A percentile compares a stretch with the other conserved stretches of the same genome.
These are phyloP conservation scores for Sarcomyxa edulis DNA, from an alignment of 768 basidiomycete genomes.

Conservation along the genomic window DNA sequence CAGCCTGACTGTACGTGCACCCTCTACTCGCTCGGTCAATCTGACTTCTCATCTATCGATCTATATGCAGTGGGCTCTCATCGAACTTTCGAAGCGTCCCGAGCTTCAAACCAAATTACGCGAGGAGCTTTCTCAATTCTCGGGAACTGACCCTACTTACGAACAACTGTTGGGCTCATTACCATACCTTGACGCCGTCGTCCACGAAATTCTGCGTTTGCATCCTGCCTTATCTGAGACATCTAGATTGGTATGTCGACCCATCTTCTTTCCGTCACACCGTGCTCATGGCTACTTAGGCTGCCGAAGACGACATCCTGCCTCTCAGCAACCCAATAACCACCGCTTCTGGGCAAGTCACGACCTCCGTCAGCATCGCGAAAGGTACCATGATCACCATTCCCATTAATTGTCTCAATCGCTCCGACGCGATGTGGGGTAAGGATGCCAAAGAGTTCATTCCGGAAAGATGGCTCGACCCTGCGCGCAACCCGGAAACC, in stretches of 20 bases:
- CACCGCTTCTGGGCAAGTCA: slow-evolving; percentile 31
- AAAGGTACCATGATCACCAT: slow-evolving; percentile 41
- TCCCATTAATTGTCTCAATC: slow-evolving; percentile 43
- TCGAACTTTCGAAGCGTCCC: slow-evolving; percentile 43
- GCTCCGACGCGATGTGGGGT: slow-evolving; percentile 56
- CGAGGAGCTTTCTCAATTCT: slow-evolving; percentile 39
- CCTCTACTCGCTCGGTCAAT: background rate
- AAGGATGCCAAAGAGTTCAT: slow-evolving; percentile 49
- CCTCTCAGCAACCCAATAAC: slow-evolving; percentile 49
- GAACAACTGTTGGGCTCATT: slow-evolving; percentile 45
- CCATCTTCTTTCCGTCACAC: background rate
- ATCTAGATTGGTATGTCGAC: slow-evolving; percentile 33
- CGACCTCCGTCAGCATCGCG: slow-evolving; percentile 35
- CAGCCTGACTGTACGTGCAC: slow-evolving; percentile 27
- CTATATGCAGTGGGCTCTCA: slow-evolving; percentile 45
- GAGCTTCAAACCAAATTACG: slow-evolving; percentile 44
- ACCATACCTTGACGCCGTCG: slow-evolving; percentile 51
- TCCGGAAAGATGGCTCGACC: slow-evolving; percentile 60
- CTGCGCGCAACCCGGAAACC: slow-evolving; percentile 10
- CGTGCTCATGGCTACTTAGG: slow-evolving; percentile 19
- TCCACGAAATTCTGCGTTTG: slow-evolving; percentile 38
- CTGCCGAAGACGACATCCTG: slow-evolving; percentile 49
- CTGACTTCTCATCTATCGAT: background rate
- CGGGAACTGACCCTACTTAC: slow-evolving; percentile 42
- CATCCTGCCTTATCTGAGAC: slow-evolving; percentile 34